Base-by-base conservation (phyloP, 805 yeast genomes). In the Candida verbasci region DNA sequence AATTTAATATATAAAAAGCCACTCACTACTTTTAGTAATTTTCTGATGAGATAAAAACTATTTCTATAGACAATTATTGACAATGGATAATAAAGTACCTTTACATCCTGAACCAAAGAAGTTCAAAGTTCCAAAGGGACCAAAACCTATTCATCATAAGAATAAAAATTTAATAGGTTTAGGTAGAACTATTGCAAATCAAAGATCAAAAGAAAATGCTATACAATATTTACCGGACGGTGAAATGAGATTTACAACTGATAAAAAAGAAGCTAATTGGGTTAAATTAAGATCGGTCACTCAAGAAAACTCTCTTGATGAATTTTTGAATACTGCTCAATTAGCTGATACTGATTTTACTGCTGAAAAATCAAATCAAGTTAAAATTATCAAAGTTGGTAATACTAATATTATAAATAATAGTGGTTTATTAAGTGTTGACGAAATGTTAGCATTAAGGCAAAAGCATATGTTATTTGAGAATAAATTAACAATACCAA, bases 321-420 rank as follows among this genome's bases (percentile, higher is more conserved):
- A 93, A 62, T 89, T 93, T 59, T 74, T 93, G 52, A 83, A 81
- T 53, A 91, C 97, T 6, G 99, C 98, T 1, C 95, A 87, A 58
- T 74, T 93, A 40, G 96, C 97, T 2, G 96, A 88, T 55, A 88
- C 91, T 15, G 97, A 93, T 64, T 93, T 93, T 64, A 80, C 96
- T 7, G 96, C 97, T 3, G 97, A 91, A 47, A 80, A 82, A 53
- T 73, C 80, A 40, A 79, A 82, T 31, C 86, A 82, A 47, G 89
- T 93, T 41, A 84, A 82, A 50, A 86, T 93, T 49, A 81, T 93
- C 48, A 78, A 82, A 53, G 80, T 85, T 41, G 86, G 85, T 5
- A 68, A 65, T 58, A 70, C 63, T 39, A 58, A 61, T 34, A 56
- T 60, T 31, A 63, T 58, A 11, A 60, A 56, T 45, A 69, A 63